These are phyloP conservation scores for Pseudonitzschia pungens DNA, from an alignment of 108 stramenopile species.

Conservation along the genomic window DNA sequence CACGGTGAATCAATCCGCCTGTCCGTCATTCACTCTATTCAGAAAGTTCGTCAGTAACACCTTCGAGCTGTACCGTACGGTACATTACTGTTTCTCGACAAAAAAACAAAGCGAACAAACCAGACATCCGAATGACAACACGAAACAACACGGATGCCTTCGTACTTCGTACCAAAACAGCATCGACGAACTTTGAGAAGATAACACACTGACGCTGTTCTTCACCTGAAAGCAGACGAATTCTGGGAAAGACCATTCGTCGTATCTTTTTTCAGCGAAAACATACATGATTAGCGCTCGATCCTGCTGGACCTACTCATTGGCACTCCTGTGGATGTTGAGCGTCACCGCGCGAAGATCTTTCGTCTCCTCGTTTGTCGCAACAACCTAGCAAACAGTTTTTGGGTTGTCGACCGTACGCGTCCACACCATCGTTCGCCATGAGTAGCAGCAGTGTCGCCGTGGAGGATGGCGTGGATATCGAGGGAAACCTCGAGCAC, in stretches of 20 bases:
- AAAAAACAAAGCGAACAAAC: too few species aligned
- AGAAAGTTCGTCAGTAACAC: too few species aligned
- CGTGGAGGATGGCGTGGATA: constrained; percentile 12
- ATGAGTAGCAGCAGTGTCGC: neutral
- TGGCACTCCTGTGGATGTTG: constrained; percentile 12
- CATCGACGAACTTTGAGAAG: too few species aligned
- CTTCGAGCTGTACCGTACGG: too few species aligned
- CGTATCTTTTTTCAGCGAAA: neutral
- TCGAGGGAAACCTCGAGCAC: constrained; percentile 30
- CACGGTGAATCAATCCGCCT: too few species aligned
- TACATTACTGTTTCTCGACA: too few species aligned
- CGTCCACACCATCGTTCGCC: neutral
- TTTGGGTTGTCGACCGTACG: neutral
- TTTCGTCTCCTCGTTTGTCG: constrained; percentile 9
- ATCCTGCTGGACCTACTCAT: neutral
- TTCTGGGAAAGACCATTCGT: neutral
- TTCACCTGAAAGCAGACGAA: too few species aligned
- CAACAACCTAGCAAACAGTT: neutral
- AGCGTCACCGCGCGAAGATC: constrained; percentile 3
- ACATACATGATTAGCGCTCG: neutral
- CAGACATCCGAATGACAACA: too few species aligned
- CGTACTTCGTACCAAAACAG: too few species aligned
- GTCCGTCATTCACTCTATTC: too few species aligned
- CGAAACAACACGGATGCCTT: too few species aligned
- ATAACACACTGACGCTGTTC: too few species aligned